Conservation (phyloP, 2,329 filamentous ascomycete species). For the Chaetomium strumarium region DNA sequence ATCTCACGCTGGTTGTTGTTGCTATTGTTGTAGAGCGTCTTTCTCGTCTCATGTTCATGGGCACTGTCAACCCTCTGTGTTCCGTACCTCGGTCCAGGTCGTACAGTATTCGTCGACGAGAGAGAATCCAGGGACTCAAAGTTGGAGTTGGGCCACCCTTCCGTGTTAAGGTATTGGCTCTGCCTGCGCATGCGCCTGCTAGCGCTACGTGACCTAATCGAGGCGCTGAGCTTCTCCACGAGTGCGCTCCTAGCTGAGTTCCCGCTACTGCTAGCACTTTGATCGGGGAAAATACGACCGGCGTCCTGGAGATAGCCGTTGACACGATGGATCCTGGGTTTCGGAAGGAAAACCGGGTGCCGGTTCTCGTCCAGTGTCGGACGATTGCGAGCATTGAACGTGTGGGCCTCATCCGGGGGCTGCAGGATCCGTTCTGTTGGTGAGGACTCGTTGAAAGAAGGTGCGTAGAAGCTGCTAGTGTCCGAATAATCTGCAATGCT, state of each 20-base stretch:
- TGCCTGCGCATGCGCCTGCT: constrained; percentile 2
- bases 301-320: constrained; percentile 29
- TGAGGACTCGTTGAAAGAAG: constrained; percentile 21
- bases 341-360: constrained; percentile 28
- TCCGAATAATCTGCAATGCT: constrained; percentile 29
- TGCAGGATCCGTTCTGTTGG: constrained; percentile 28
- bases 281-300: constrained; percentile 17
- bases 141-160: background rate
- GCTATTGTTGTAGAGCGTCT: no score
- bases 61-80: background rate
- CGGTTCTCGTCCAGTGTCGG: constrained; percentile 21
- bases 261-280: constrained; percentile 15
- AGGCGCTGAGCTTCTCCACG: constrained; percentile 18
- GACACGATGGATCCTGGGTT: constrained; percentile 29
- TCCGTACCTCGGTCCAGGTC: background rate
- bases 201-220: constrained; percentile 10
- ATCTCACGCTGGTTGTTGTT: background rate
- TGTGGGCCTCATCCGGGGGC: constrained; percentile 18
- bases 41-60: background rate
- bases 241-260: constrained; percentile 15
- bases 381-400: background rate
- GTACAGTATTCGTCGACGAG: constrained; percentile 3
- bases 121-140: constrained; percentile 17
- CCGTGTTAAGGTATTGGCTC: background rate
- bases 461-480: constrained; percentile 27